Percentiles rank a stretch among this genome's conserved stretches.
Conservation (phyloP, 805 yeast genomes). For the Schwanniomyces pseudopolymorphus region DNA sequence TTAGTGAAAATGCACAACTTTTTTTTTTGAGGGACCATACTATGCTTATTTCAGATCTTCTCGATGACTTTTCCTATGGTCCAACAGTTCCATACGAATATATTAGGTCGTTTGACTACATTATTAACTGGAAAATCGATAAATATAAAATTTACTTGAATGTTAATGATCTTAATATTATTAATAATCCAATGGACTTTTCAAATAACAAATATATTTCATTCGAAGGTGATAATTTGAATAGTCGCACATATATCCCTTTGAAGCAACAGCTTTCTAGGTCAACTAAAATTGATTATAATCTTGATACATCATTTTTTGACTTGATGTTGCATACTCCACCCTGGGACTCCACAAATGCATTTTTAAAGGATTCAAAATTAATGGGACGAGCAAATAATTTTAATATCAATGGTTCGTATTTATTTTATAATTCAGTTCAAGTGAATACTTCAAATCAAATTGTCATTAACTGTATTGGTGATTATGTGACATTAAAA, state of each 20-base stretch:
- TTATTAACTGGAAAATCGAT: slow-evolving; percentile 56
- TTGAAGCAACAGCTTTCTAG: slow-evolving; percentile 51
- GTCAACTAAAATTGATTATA: slow-evolving; percentile 51
- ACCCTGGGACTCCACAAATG: slow-evolving; percentile 85
- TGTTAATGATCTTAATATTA: slow-evolving; percentile 83
- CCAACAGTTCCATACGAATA: slow-evolving; percentile 68
- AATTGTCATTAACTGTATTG: slow-evolving; percentile 60
- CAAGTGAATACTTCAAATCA: slow-evolving; percentile 72
- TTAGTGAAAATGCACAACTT: slow-evolving; percentile 51
- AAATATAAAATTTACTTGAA: slow-evolving; percentile 67
- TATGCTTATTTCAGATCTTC: slow-evolving; percentile 65
- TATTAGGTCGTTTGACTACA: slow-evolving; percentile 71
- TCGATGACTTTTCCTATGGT: slow-evolving; percentile 76
- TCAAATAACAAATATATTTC: slow-evolving; percentile 76
- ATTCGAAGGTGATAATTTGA: slow-evolving; percentile 61
- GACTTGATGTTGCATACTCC: slow-evolving; percentile 73
- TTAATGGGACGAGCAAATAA: slow-evolving; percentile 68
- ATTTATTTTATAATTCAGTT: slow-evolving; percentile 56
- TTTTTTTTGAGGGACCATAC: slow-evolving; percentile 83
- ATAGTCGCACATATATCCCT: slow-evolving; percentile 55
- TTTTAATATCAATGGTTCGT: slow-evolving; percentile 63
- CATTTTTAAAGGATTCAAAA: slow-evolving; percentile 58
- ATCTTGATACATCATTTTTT: slow-evolving; percentile 55
- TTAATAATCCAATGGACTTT: slow-evolving; percentile 84
- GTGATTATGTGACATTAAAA: slow-evolving; percentile 65